phyloP scores from a whole-genome alignment of 2,329 filamentous ascomycete genomes.

The Alternaria atra region DNA sequence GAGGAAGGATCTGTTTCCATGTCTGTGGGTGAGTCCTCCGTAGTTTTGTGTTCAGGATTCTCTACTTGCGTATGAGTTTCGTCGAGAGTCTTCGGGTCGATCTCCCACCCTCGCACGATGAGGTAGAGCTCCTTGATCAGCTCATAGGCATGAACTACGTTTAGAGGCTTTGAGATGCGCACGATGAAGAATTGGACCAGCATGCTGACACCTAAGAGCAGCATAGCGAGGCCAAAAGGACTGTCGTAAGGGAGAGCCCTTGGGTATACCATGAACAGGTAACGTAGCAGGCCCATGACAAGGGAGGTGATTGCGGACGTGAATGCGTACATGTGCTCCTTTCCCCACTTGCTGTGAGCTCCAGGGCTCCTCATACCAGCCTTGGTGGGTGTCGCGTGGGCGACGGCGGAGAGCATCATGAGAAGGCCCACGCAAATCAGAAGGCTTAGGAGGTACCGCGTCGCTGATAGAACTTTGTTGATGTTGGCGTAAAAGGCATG shows the following conservation, averaged over 20 bases:
- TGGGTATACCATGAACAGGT: neutral
- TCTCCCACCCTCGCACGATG: neutral
- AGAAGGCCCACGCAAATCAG: neutral
- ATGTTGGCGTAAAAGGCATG: neutral
- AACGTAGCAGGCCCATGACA: neutral
- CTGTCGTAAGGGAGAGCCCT: neutral
- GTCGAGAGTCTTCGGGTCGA: neutral
- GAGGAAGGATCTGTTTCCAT: neutral
- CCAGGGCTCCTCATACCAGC: neutral
- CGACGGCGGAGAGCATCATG: too few relatives aligned
- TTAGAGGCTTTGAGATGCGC: neutral
- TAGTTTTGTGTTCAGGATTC: neutral
- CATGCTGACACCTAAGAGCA: conserved; percentile 3
- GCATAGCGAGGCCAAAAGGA: neutral
- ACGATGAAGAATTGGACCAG: neutral
- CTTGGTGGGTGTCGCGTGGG: too few relatives aligned
- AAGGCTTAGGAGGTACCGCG: neutral
- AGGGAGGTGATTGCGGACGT: neutral
- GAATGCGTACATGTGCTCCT: neutral
- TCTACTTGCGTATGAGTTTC: neutral
- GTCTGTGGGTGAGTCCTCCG: neutral
- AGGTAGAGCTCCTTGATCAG: conserved; percentile 8
- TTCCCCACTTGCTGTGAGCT: too few relatives aligned
- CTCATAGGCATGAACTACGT: neutral
- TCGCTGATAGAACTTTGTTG: neutral